These are phyloP conservation scores for Prunus yedoensis DNA, from an alignment of 331 rosid genomes.

Conservation along the genomic window DNA sequence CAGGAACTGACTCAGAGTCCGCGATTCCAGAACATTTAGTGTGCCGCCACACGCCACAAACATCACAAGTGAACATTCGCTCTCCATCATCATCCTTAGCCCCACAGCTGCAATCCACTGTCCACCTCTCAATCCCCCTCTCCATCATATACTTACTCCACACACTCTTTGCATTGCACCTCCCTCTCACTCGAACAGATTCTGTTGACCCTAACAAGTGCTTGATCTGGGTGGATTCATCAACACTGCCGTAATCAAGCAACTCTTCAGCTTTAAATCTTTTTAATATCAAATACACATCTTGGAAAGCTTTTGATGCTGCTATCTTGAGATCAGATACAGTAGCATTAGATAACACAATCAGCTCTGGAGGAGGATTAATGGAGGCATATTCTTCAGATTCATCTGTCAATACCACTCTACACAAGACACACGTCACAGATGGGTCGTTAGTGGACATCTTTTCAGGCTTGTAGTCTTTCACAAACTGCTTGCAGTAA, in stretches of 20 bases:
- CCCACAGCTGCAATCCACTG: slow-evolving; percentile 90
- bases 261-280: slow-evolving; percentile 74
- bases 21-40: slow-evolving; percentile 73
- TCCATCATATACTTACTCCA: slow-evolving; percentile 81
- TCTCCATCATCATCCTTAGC: slow-evolving; percentile 95
- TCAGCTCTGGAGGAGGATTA: slow-evolving; percentile 60
- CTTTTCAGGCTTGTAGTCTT: slow-evolving; percentile 56
- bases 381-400: slow-evolving; percentile 39
- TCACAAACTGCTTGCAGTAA: slow-evolving; percentile 96
- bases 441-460: slow-evolving; percentile 29
- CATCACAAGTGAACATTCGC: slow-evolving; percentile 92
- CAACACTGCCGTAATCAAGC: slow-evolving; percentile 60
- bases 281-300: slow-evolving; percentile 67
- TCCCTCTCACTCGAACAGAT: slow-evolving; percentile 59
- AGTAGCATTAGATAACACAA: slow-evolving; percentile 63
- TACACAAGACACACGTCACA: slow-evolving; percentile 52
- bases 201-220: slow-evolving; percentile 52
- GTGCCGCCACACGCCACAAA: slow-evolving; percentile 87
- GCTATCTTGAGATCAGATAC: slow-evolving; percentile 66
- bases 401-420: slow-evolving; percentile 64
- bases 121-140: slow-evolving; percentile 93
- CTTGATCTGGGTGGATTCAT: slow-evolving; percentile 70
- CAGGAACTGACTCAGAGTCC: slow-evolving; percentile 66
- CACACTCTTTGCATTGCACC: slow-evolving; percentile 59
- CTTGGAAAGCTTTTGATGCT: slow-evolving; percentile 79